Conservation (phyloP, 108 stramenopile species). For the Cyclotella atomus region DNA sequence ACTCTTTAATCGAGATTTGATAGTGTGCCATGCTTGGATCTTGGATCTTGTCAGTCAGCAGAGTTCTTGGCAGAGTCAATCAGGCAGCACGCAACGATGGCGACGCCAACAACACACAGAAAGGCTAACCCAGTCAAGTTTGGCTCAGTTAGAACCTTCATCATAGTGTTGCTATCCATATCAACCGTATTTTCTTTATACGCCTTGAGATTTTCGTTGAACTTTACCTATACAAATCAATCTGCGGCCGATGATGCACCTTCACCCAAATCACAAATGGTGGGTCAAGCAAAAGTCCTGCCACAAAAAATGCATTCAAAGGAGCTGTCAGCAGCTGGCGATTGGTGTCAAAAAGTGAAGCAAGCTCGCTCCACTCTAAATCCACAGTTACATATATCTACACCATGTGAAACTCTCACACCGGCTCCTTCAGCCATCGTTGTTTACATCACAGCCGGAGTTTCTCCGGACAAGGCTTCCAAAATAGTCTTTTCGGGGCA, state of each 20-base stretch:
- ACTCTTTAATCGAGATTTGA: no score
- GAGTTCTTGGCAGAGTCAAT: no score
- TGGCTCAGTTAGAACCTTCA: neutral
- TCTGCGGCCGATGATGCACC: no score
- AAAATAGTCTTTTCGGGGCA: slow-evolving; percentile 6
- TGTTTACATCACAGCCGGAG: slow-evolving; percentile 7
- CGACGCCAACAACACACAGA: neutral
- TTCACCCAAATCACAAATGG: neutral
- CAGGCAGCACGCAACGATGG: no score
- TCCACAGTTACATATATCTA: neutral
- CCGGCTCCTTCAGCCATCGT: neutral
- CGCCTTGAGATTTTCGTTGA: neutral
- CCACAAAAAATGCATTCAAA: no score
- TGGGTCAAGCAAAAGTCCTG: no score
- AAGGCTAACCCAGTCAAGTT: neutral
- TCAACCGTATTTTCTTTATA: neutral
- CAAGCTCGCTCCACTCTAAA: neutral
- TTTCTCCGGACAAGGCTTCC: neutral
- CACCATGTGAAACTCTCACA: neutral
- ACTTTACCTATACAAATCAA: neutral
- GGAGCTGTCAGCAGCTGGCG: neutral
- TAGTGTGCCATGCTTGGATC: no score
- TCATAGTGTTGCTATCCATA: neutral
- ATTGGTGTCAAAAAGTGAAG: neutral
- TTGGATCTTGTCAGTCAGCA: no score